phyloP scores from a whole-genome alignment of 176 grass and related monocot species.

The Zea mays region Zm-B73-REFERENCE-NAM-5.0 NC_050099.1:80689001-80689500 shows the following conservation, averaged over 20 bases:
- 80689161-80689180: background rate
- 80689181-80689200: constrained; percentile 61
- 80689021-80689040: constrained; percentile 10
- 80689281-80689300: constrained; percentile 68
- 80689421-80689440: background rate
- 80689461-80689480: background rate
- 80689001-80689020: constrained; percentile 73
- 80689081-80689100: background rate
- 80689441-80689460: background rate
- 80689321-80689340: background rate
- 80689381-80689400: background rate
- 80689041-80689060: constrained; percentile 21
- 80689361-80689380: background rate
- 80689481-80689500: background rate
- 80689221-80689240: constrained; percentile 61
- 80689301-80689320: constrained; percentile 66
- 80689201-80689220: constrained; percentile 69
- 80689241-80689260: constrained; percentile 51
- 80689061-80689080: background rate
- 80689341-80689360: constrained; percentile 3
- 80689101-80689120: background rate
- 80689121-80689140: constrained; percentile 3
- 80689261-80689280: constrained; percentile 69
- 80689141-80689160: background rate
- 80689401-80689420: background rate